Evolutionary conservation across 2,329 filamentous ascomycete genomes (phyloP).

Genomic region (Escovopsis sp.): DNA sequence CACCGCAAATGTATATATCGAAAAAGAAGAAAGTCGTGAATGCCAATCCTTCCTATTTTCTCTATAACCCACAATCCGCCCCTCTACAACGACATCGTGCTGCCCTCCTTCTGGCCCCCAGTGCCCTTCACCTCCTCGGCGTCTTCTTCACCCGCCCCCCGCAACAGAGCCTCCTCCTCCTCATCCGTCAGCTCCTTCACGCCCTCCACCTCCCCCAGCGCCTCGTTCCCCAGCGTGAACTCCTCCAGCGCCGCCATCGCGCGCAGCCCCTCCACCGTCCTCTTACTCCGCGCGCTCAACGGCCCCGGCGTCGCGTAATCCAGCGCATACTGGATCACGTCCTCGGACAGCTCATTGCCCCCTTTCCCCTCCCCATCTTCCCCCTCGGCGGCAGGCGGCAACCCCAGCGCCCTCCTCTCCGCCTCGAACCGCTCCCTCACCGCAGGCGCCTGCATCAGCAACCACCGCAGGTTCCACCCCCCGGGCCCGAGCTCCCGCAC

Average conservation of each 20-base stretch:
- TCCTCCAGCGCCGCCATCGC: slow-evolving; percentile 32
- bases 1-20: too few relatives aligned
- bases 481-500: slow-evolving; percentile 77
- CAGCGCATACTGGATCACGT: slow-evolving; percentile 24
- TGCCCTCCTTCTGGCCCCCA: background rate
- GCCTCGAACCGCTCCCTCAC: slow-evolving; percentile 50
- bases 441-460: slow-evolving; percentile 61
- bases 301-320: slow-evolving; percentile 27
- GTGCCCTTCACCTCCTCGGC: slow-evolving; percentile 3
- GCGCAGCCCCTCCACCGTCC: slow-evolving; percentile 23
- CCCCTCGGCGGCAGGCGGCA: slow-evolving; percentile 28
- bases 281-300: slow-evolving; percentile 19
- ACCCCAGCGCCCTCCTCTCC: slow-evolving; percentile 49
- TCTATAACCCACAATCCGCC: too few relatives aligned
- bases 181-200: slow-evolving; percentile 25
- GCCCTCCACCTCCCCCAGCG: slow-evolving; percentile 22
- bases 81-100: slow-evolving; percentile 3
- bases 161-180: slow-evolving; percentile 17
- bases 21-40: too few relatives aligned
- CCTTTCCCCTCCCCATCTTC: too few relatives aligned
- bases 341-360: too few relatives aligned
- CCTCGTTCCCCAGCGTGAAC: slow-evolving; percentile 30
- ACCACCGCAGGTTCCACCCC: slow-evolving; percentile 83
- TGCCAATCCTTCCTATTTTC: too few relatives aligned
- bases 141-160: slow-evolving; percentile 17